Conservation (phyloP, 2,329 filamentous ascomycete genomes). For the Stemphylium vesicarium region DNA sequence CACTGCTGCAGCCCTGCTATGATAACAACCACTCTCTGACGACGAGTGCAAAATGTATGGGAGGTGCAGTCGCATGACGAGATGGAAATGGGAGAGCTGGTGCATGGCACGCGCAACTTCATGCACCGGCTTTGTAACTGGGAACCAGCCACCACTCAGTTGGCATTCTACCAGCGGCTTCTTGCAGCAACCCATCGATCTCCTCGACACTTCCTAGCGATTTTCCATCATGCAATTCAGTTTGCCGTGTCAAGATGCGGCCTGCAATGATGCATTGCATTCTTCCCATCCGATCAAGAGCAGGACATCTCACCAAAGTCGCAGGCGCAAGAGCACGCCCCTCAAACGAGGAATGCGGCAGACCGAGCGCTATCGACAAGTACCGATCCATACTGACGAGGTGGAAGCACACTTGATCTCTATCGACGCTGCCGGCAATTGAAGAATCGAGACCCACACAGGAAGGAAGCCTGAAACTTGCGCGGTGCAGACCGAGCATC, state of each 20-base stretch:
- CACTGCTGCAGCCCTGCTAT: constrained; percentile 24
- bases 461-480: constrained; percentile 46
- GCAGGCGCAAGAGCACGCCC: not conserved
- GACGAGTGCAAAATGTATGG: constrained; percentile 26
- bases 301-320: constrained; percentile 22
- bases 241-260: constrained; percentile 45
- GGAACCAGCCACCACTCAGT: constrained; percentile 32
- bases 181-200: constrained; percentile 24
- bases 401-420: constrained; percentile 48
- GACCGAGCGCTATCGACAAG: constrained; percentile 51
- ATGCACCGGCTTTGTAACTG: constrained; percentile 8
- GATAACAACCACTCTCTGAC: constrained; percentile 1
- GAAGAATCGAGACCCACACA: constrained; percentile 14
- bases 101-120: constrained; percentile 17
- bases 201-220: constrained; percentile 24
- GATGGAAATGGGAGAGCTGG: constrained; percentile 24
- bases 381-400: constrained; percentile 49
- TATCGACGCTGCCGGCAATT: not conserved
- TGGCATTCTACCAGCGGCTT: constrained; percentile 23
- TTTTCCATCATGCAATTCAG: not conserved
- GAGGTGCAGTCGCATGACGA: constrained; percentile 24
- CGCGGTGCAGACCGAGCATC: constrained; percentile 51
- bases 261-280: constrained; percentile 42
- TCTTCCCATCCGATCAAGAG: constrained; percentile 42
- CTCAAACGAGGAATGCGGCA: constrained; percentile 43